phyloP scores from a whole-genome alignment of 1,139 yeast species.

The Zygoascus meyerae region DNA sequence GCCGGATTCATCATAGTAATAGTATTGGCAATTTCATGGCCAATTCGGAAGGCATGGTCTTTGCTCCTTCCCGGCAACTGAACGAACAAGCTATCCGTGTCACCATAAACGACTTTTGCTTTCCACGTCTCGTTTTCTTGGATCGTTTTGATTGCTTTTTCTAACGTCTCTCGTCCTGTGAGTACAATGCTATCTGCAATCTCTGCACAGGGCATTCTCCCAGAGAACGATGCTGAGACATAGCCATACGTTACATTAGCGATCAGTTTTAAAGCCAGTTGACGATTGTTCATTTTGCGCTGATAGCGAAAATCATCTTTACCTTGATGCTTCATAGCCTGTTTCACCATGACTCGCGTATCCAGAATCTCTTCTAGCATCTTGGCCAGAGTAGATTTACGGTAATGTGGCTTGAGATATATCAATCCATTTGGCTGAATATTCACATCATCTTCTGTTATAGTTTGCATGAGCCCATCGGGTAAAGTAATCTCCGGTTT shows the following conservation, averaged over 20 bases:
- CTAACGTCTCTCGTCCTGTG: constrained; percentile 79
- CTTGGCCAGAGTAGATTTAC: constrained; percentile 72
- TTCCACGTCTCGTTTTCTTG: constrained; percentile 61
- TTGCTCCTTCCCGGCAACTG: constrained; percentile 78
- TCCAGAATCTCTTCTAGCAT: constrained; percentile 81
- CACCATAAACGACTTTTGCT: constrained; percentile 94
- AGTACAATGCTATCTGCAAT: constrained; percentile 92
- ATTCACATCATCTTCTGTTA: constrained; percentile 43
- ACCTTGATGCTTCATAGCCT: constrained; percentile 50
- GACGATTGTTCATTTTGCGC: constrained; percentile 66
- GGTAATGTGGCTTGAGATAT: constrained; percentile 57
- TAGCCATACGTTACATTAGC: constrained; percentile 97
- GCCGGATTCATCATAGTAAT: constrained; percentile 69
- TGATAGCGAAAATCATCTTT: constrained; percentile 41
- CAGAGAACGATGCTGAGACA: constrained; percentile 89
- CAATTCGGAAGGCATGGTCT: constrained; percentile 71
- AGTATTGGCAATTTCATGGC: constrained; percentile 57
- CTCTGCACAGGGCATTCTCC: constrained; percentile 95
- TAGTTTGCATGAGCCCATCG: constrained; percentile 49
- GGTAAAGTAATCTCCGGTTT: constrained; percentile 44
- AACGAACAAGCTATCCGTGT: constrained; percentile 89
- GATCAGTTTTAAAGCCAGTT: constrained; percentile 77
- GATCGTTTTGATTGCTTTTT: constrained; percentile 62
- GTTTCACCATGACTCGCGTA: constrained; percentile 71
- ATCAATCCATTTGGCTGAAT: constrained; percentile 85